Conservation (phyloP, 2,329 filamentous ascomycete species). For the Talaromyces rugulosus region DNA sequence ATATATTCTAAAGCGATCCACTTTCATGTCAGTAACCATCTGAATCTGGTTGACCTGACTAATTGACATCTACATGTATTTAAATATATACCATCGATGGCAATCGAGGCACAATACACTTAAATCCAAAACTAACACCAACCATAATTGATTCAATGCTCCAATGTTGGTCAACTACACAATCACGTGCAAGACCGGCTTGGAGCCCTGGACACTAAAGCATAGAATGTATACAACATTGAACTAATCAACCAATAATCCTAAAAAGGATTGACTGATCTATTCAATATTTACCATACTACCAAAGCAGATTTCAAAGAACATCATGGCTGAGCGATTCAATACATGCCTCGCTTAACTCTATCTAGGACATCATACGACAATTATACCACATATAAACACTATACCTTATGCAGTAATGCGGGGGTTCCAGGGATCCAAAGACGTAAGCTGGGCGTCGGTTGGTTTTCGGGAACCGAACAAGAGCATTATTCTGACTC, state of each 20-base stretch:
- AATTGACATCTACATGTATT: too few relatives aligned
- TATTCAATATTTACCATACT: too few relatives aligned
- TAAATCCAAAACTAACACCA: too few relatives aligned
- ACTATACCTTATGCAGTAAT: not conserved
- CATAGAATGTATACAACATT: not conserved
- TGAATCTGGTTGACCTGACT: too few relatives aligned
- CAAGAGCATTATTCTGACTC: not conserved
- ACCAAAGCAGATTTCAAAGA: not conserved
- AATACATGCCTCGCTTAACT: not conserved
- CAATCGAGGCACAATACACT: too few relatives aligned
- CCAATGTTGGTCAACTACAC: too few relatives aligned
- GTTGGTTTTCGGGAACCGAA: not conserved
- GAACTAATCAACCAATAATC: not conserved
- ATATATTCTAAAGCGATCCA: too few relatives aligned
- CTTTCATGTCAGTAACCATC: too few relatives aligned
- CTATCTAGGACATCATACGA: not conserved
- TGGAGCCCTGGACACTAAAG: not conserved
- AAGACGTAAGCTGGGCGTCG: not conserved
- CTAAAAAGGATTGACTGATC: too few relatives aligned
- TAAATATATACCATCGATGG: too few relatives aligned
- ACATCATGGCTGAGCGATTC: not conserved
- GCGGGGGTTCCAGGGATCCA: not conserved
- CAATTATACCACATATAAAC: not conserved
- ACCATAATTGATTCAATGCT: too few relatives aligned
- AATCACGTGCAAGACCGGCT: too few relatives aligned